Percentiles rank a stretch among this genome's conserved stretches.
Evolutionary conservation across 768 basidiomycete species (phyloP).

Genomic region (Pleurotus eryngii): DNA sequence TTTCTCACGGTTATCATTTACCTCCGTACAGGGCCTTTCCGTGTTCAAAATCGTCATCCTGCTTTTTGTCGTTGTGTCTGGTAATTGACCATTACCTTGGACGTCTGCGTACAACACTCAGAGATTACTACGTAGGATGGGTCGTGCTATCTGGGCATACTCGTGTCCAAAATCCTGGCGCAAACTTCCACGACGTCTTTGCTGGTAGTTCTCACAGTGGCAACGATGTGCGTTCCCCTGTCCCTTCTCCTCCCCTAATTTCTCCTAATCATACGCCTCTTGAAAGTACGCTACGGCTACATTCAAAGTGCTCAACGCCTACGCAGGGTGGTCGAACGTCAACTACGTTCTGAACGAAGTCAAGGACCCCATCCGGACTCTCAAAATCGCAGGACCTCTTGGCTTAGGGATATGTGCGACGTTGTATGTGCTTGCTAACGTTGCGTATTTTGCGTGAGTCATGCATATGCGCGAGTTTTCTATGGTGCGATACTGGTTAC

Average conservation of each 20-base stretch:
- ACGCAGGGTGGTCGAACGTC: constrained; percentile 51
- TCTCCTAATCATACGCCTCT: constrained; percentile 18
- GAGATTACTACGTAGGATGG: constrained; percentile 36
- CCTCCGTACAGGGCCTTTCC: constrained; percentile 39
- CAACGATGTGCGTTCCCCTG: constrained; percentile 19
- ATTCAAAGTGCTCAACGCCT: constrained; percentile 49
- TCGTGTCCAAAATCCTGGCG: constrained; percentile 44
- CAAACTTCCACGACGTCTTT: constrained; percentile 53
- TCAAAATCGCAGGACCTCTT: constrained; percentile 60
- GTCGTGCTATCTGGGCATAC: constrained; percentile 53
- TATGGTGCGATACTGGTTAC: no score
- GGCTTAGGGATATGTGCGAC: constrained; percentile 51
- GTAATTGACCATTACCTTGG: constrained; percentile 16
- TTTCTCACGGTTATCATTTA: constrained; percentile 13
- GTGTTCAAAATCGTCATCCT: constrained; percentile 55
- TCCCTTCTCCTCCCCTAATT: constrained; percentile 3
- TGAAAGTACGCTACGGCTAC: constrained; percentile 56
- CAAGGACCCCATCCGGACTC: constrained; percentile 54
- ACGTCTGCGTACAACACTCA: no score
- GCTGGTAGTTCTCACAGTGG: constrained; percentile 51
- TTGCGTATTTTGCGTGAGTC: constrained; percentile 50
- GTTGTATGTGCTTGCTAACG: constrained; percentile 53
- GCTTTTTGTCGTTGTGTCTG: constrained; percentile 48
- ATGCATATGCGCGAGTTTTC: no score
- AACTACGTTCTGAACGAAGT: constrained; percentile 63